Percentiles rank a stretch among this genome's conserved stretches.
phyloP scores from a whole-genome alignment of 73 alveolate species.

The Blepharisma japonicum region DNA sequence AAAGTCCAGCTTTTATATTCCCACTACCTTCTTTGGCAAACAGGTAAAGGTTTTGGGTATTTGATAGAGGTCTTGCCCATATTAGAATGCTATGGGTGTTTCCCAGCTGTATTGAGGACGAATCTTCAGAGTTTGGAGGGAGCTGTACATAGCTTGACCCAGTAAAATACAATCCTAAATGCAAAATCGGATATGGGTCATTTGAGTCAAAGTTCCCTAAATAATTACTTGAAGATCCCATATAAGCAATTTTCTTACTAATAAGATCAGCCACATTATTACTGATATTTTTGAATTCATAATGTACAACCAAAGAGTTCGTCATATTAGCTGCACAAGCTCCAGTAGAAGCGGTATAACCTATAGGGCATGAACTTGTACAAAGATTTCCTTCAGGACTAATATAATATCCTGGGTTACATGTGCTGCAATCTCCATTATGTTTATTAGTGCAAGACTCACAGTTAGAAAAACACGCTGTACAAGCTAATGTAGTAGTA shows the following conservation, averaged over 20 bases:
- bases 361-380: constrained; percentile 10
- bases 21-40: neutral
- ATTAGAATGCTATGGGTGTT: neutral
- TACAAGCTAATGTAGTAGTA: neutral
- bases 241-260: neutral
- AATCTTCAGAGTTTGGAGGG: neutral
- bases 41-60: neutral
- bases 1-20: neutral
- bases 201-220: neutral
- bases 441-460: neutral
- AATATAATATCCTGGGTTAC: neutral
- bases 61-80: constrained; percentile 9
- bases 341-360: neutral
- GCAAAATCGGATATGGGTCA: constrained; percentile 16
- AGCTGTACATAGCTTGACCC: neutral
- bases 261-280: neutral
- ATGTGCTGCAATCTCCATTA: neutral
- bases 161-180: neutral
- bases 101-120: neutral
- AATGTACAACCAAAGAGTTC: neutral
- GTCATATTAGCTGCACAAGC: neutral
- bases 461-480: neutral
- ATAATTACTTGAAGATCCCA: neutral
- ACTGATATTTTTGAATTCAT: neutral
- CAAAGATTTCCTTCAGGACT: neutral